These are phyloP conservation scores for Pestalotiopsis sp. DNA, from an alignment of 2,329 filamentous ascomycete genomes.

Conservation along the genomic window DNA sequence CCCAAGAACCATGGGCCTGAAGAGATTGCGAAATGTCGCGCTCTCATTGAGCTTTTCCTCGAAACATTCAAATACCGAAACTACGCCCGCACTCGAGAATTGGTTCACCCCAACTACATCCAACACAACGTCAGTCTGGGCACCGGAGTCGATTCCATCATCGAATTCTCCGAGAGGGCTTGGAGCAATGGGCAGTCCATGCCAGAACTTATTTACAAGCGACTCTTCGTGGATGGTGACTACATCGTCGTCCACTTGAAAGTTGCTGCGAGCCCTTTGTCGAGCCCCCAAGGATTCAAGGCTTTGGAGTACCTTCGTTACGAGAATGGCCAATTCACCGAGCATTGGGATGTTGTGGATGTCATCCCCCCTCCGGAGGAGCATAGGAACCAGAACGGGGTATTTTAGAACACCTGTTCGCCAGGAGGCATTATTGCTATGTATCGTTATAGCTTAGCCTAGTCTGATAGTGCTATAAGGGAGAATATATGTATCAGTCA, in stretches of 20 bases:
- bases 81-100: not conserved
- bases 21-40: not conserved
- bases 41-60: not conserved
- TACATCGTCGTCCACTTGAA: not conserved
- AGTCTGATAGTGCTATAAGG: too few relatives aligned
- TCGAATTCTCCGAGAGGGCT: not conserved
- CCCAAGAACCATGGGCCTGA: not conserved
- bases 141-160: not conserved
- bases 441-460: too few relatives aligned
- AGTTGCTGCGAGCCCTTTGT: not conserved
- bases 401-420: not conserved
- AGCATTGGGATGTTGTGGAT: not conserved
- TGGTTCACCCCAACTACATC: not conserved
- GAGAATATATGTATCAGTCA: too few relatives aligned
- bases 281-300: not conserved
- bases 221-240: not conserved
- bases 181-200: not conserved
- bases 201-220: not conserved
- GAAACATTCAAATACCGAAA: not conserved
- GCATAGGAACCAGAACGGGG: not conserved
- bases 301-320: not conserved
- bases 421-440: too few relatives aligned
- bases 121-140: not conserved
- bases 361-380: not conserved
- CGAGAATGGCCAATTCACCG: not conserved